phyloP scores from a whole-genome alignment of 768 basidiomycete species.

The Naematelia encephala region DNA sequence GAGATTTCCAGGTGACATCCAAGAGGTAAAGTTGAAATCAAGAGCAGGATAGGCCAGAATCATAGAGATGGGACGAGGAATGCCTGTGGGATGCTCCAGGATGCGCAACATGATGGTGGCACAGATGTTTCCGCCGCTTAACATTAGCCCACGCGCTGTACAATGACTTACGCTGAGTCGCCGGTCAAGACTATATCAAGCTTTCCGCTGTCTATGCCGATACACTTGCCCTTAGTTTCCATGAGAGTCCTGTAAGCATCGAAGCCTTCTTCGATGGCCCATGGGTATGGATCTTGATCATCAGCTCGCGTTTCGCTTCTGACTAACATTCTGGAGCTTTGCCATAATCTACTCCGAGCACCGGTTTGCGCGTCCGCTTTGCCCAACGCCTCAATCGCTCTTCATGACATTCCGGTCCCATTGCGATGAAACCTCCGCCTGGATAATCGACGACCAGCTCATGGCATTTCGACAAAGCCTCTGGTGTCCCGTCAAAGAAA shows the following conservation, averaged over 20 bases:
- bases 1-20: conserved; percentile 71
- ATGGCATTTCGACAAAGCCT: conserved; percentile 62
- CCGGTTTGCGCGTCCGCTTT: conserved; percentile 67
- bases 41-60: conserved; percentile 87
- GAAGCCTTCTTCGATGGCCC: conserved; percentile 90
- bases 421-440: conserved; percentile 94
- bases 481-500: conserved; percentile 70
- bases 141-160: background rate
- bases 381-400: conserved; percentile 89
- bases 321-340: conserved; percentile 90
- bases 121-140: conserved; percentile 81
- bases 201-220: conserved; percentile 77
- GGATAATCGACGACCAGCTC: conserved; percentile 90
- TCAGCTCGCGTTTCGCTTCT: conserved; percentile 8
- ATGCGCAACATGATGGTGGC: conserved; percentile 80
- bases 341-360: conserved; percentile 86
- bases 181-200: conserved; percentile 78
- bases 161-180: conserved; percentile 84
- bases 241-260: conserved; percentile 79
- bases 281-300: conserved; percentile 85
- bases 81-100: conserved; percentile 60
- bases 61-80: conserved; percentile 74
- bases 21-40: conserved; percentile 97
- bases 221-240: conserved; percentile 70
- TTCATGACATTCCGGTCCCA: conserved; percentile 95